Evolutionary conservation across 495 filamentous ascomycete species (phyloP), one percentile per base, ranked within the genome.

Genomic region (Neurospora sp.): DNA sequence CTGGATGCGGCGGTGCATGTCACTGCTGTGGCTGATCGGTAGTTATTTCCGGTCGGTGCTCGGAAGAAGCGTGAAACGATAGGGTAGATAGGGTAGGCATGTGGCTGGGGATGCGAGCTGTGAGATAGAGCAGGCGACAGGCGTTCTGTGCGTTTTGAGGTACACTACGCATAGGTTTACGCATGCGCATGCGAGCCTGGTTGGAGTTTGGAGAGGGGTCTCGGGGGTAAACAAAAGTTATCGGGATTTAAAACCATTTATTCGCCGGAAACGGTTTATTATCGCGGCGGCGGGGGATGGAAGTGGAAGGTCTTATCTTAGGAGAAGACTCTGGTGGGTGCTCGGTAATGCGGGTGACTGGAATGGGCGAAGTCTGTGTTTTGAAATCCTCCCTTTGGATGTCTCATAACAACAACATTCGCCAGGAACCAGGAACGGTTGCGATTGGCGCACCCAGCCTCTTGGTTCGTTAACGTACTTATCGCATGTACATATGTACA

Each of bases 1-100:
- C 37, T 74, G 4, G 77, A 82, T 71, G 78, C 78, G 9, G 73
- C 76, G 54, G 40, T 83, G 31, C 77, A 82, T 37, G 73, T 82
- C 16, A 77, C 75, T 18, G 38, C 54, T 12, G n/a, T 75, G 62
- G 38, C 38, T 62, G 69, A 66, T 35, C 27, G 12, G 12, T 66
- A 66, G 12, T 31, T 18, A 66, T 37, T 59, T 59, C 46, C 48
- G 11, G 48, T 59, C 23, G 48, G 11, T 31, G 5, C 20, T 59
- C 20, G 48, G 5, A 27, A 3, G 48, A 27, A 59, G 48, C 12
- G 20, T 59, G 48, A 54, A 54, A 20, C 20, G 46, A 23, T 23
- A 54, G 46, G 20, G 46, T 54, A 48, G n/a, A n/a, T n/a, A n/a
- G n/a, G n/a, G n/a, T 48, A 12, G 4, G 4, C 4, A 62, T 31